Percentiles rank a stretch among this genome's conserved stretches.
Evolutionary conservation across 768 basidiomycete species (phyloP).

Genomic region (Pleurotus tuber-regium): DNA sequence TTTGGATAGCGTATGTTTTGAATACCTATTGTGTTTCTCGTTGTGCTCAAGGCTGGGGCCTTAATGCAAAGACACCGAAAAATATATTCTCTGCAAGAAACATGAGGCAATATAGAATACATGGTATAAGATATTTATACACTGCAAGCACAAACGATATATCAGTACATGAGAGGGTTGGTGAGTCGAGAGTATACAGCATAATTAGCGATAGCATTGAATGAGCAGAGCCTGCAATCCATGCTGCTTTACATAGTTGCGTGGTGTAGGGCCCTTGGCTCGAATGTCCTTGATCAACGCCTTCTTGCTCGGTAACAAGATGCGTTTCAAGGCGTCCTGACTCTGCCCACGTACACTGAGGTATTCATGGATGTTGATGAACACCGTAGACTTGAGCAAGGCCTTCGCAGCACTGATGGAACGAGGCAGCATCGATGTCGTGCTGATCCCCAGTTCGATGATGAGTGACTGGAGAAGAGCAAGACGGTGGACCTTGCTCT

Average conservation of each 20-base stretch:
- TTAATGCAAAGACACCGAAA: not conserved
- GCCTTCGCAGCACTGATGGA: slow-evolving; percentile 68
- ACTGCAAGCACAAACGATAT: not conserved
- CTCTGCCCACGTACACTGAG: slow-evolving; percentile 64
- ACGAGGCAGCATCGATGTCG: slow-evolving; percentile 48
- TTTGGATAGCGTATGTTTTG: slow-evolving; percentile 1
- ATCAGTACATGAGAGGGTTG: not conserved
- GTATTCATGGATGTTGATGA: slow-evolving; percentile 75
- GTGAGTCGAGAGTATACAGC: not conserved
- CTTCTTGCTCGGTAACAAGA: slow-evolving; percentile 60
- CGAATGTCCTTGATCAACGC: slow-evolving; percentile 62
- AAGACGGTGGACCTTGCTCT: slow-evolving; percentile 46
- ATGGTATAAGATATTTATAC: not conserved
- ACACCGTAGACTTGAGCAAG: slow-evolving; percentile 61
- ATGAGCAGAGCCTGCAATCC: slow-evolving; percentile 67
- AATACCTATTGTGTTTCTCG: not conserved
- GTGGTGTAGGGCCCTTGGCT: slow-evolving; percentile 42
- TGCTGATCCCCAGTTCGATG: slow-evolving; percentile 60
- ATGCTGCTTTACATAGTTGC: slow-evolving; percentile 60
- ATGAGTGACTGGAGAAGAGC: slow-evolving; percentile 71
- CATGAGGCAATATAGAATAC: too few relatives aligned
- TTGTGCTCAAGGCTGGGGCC: not conserved
- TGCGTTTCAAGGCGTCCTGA: slow-evolving; percentile 52
- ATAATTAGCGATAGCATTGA: slow-evolving; percentile 33
- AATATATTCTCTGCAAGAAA: not conserved